phyloP scores from a whole-genome alignment of 208 protist genomes.

The Borovskyia barvae region DNA sequence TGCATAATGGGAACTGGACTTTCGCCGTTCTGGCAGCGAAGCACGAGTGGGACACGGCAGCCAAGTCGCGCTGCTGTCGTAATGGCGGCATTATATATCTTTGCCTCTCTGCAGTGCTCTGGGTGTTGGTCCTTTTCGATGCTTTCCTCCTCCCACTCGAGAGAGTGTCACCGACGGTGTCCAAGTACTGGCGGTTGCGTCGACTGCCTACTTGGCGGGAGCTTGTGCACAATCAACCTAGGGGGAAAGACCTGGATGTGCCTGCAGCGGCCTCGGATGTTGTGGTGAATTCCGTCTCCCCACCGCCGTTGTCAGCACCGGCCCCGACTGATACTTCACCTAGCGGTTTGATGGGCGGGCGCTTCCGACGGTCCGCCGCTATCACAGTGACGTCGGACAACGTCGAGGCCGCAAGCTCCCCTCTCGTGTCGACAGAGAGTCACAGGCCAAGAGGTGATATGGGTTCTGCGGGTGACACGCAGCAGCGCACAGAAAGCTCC shows the following conservation, averaged over 20 bases:
- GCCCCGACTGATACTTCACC: no score
- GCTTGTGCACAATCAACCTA: slow-evolving; percentile 5
- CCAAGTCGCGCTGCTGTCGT: slow-evolving; percentile 45
- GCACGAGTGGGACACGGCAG: slow-evolving; percentile 36
- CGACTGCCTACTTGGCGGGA: slow-evolving; percentile 20
- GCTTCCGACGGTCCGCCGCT: no score
- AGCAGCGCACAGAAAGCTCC: no score
- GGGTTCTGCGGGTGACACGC: no score
- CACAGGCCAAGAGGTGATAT: no score
- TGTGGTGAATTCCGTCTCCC: no score
- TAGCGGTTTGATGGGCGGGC: no score
- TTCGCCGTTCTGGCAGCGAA: slow-evolving; percentile 56
- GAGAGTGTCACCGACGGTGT: not conserved
- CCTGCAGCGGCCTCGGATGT: slow-evolving; percentile 1
- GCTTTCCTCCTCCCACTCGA: slow-evolving; percentile 16
- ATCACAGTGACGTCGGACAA: no score
- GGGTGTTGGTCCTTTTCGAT: slow-evolving; percentile 16
- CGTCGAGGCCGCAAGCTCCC: no score
- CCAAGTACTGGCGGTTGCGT: slow-evolving; percentile 8
- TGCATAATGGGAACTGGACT: slow-evolving; percentile 46
- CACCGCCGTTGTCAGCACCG: not conserved
- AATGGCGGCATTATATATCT: slow-evolving; percentile 52
- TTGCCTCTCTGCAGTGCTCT: slow-evolving; percentile 32
- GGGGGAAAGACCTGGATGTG: not conserved
- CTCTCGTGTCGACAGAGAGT: no score